Conservation (phyloP, 768 basidiomycete species). For the Tulasnella sp. region DNA sequence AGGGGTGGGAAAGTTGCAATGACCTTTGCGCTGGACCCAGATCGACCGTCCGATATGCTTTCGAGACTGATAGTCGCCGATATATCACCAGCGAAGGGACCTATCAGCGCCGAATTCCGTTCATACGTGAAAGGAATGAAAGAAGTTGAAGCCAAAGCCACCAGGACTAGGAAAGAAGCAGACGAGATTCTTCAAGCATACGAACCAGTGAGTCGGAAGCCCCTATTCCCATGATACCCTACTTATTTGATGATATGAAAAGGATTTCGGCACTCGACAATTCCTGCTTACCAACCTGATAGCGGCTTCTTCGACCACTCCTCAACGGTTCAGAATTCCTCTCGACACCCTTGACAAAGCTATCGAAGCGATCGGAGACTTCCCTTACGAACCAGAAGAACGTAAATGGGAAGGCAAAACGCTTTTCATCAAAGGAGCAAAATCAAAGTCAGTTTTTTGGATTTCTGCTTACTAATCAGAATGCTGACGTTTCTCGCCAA, state of each 20-base stretch:
- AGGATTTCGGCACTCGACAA: conserved; percentile 64
- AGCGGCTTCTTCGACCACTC: conserved; percentile 25
- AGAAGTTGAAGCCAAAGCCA: conserved; percentile 44
- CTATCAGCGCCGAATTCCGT: conserved; percentile 50
- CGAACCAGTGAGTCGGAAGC: conserved; percentile 41
- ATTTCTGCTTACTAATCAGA: not conserved
- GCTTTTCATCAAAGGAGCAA: conserved; percentile 65
- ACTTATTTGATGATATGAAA: not conserved
- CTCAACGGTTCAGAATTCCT: conserved; percentile 61
- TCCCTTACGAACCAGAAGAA: conserved; percentile 55
- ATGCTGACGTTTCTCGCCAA: conserved; percentile 12
- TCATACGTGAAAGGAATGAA: conserved; percentile 61
- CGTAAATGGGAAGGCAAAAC: conserved; percentile 44
- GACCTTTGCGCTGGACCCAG: conserved; percentile 44
- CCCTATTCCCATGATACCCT: not conserved
- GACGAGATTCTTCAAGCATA: conserved; percentile 46
- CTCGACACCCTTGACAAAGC: conserved; percentile 47
- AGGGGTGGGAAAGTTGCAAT: conserved; percentile 85
- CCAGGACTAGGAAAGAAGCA: conserved; percentile 56
- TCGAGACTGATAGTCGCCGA: conserved; percentile 61
- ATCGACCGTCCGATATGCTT: conserved; percentile 33
- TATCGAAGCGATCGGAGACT: conserved; percentile 57
- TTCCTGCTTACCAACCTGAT: conserved; percentile 79
- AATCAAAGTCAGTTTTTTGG: conserved; percentile 44
- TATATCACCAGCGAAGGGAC: conserved; percentile 54